Base-by-base conservation (phyloP, 139 green algal species). In the Microglena sp. region DNA sequence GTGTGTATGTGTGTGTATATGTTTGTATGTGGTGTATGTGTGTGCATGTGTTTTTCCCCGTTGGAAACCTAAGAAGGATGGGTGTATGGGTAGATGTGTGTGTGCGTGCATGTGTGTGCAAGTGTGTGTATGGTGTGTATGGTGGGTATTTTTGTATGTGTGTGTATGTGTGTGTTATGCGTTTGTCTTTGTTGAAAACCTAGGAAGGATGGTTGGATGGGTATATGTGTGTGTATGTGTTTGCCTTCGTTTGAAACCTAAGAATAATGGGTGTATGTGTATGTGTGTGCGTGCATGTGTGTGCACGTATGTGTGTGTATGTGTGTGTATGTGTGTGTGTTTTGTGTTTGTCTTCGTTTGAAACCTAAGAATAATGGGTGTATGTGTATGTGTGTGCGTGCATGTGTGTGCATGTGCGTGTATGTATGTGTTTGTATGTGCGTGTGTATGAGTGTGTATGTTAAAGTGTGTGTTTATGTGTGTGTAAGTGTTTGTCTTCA, bases 311-410 rank as follows among this genome's bases (percentile, higher is more conserved):
- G 22, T 64, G 57, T 44, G n/a, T n/a, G n/a, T 11, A 50, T 50
- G 11, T 50, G 40, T n/a, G 11, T 18, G 40, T 50, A 50, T n/a
- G 40, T 50, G 6, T 1, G 26, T n/a, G n/a, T n/a, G n/a, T n/a
- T n/a, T n/a, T n/a, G n/a, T n/a, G n/a, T n/a, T n/a, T n/a, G n/a
- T n/a, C n/a, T n/a, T n/a, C n/a, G n/a, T n/a, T n/a, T n/a, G n/a
- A n/a, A n/a, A n/a, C n/a, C n/a, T n/a, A n/a, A n/a, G n/a, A n/a
- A n/a, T n/a, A n/a, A n/a, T n/a, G n/a, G n/a, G n/a, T n/a, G n/a
- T n/a, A n/a, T n/a, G n/a, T n/a, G n/a, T n/a, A n/a, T 50, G 40
- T 50, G 40, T 50, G 40, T 31, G 50, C 28, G 50, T n/a, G 50
- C 22, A 11, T 59, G 50, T 59, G 22, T 59, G 50, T 59, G 50